Evolutionary conservation across 2,329 filamentous ascomycete species (phyloP), one percentile per base, ranked within the genome.

Genomic region (Tolypocladium endophyticum): DNA sequence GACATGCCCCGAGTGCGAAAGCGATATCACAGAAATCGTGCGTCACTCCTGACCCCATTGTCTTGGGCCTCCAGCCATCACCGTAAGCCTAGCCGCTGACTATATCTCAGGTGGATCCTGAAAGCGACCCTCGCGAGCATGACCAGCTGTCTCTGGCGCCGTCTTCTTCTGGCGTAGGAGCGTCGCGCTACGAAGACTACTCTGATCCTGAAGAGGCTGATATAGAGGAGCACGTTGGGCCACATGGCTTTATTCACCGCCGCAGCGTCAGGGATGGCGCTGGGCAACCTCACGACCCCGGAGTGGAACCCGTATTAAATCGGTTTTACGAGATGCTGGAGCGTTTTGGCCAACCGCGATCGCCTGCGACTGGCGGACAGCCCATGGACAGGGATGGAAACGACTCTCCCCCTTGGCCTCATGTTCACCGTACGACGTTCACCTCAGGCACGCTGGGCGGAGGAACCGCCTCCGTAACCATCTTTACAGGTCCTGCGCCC

Each of bases 1-100:
- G 63, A 77, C 76, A 20, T 99, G 94, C 70, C 91, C 92, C 20
- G 73, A 77, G n/a, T 99, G 94, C 71, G 71, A 80, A 4, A 85
- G 86, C 43, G 90, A 96, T 25, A 87, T 90, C 65, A 90, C 86
- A 20, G 92, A 99, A 76, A 91, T 97, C 67, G 92, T 96, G 78
- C 69, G 87, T 79, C 28, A 16, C 23, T 16, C 39, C 33, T 18
- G 35, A 4, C 41, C 12, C 33, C 7, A 2, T 23, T 38, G 1
- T 4, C 39, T n/a, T 30, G 5, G 4, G 28, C 20, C 47, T 12
- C 5, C 2, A 20, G 30, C 2, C 30, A 14, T 20, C 50, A 20
- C 6, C 50, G n/a, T 18, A 12, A 36, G 6, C 20, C 25, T 30
- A n/a, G 18, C 36, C 56, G 30, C 43, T 38, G 7, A 8, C 35